Evolutionary conservation across 108 stramenopile species (phyloP).

Genomic region (Parietichytrium sp.): DNA sequence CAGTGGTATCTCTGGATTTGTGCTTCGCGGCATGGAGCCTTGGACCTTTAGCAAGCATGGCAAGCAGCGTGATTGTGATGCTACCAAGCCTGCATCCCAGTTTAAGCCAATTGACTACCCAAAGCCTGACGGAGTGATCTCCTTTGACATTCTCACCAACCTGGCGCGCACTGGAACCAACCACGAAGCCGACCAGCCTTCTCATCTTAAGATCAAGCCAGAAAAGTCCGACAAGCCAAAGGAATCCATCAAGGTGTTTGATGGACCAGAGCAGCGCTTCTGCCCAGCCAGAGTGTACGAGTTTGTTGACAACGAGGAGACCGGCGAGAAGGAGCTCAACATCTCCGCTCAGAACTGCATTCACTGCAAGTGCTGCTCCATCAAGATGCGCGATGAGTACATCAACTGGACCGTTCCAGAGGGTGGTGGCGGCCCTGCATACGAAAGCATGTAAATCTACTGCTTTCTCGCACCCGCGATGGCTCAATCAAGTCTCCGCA

Average conservation of each 20-base stretch:
- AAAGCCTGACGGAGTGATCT: slow-evolving; percentile 85
- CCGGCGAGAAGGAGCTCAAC: slow-evolving; percentile 73
- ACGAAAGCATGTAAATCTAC: slow-evolving; percentile 82
- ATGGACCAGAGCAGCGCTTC: slow-evolving; percentile 92
- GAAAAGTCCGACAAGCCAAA: slow-evolving; percentile 66
- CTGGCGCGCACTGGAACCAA: slow-evolving; percentile 86
- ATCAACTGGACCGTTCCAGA: slow-evolving; percentile 99
- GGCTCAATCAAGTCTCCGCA: too few species aligned
- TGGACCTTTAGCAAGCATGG: slow-evolving; percentile 78
- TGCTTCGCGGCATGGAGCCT: slow-evolving; percentile 87
- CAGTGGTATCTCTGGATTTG: slow-evolving; percentile 81
- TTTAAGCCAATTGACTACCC: slow-evolving; percentile 80
- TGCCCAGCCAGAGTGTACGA: slow-evolving; percentile 96
- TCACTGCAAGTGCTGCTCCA: slow-evolving; percentile 98
- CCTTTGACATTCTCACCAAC: slow-evolving; percentile 93
- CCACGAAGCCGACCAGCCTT: slow-evolving; percentile 97
- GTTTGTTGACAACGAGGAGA: slow-evolving; percentile 68
- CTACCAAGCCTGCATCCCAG: slow-evolving; percentile 67
- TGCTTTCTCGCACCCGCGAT: too few species aligned
- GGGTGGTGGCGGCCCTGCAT: slow-evolving; percentile 95
- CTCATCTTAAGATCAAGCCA: slow-evolving; percentile 86
- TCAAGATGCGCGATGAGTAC: slow-evolving; percentile 96
- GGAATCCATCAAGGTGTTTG: slow-evolving; percentile 78
- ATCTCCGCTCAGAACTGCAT: slow-evolving; percentile 98
- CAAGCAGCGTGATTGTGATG: slow-evolving; percentile 55